Evolutionary conservation across 1,139 yeast genomes (phyloP).

Genomic region (Diutina ranongensis): DNA sequence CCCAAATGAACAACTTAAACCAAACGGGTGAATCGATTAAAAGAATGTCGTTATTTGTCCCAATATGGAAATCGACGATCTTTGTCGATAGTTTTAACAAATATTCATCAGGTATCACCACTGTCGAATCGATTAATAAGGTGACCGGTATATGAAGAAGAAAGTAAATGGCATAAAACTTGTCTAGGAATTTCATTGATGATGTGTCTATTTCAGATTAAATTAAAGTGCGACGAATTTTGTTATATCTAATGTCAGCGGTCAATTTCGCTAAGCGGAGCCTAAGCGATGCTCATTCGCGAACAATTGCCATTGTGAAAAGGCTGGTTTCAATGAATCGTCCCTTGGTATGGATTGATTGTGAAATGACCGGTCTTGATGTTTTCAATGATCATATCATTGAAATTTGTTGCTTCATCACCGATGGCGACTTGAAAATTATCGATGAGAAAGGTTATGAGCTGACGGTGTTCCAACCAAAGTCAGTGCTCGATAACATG

Average conservation of each 20-base stretch:
- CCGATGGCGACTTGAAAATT: slow-evolving; percentile 67
- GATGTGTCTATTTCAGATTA: too few relatives aligned
- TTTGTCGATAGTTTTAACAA: slow-evolving; percentile 35
- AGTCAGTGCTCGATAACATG: slow-evolving; percentile 59
- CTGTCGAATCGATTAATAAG: slow-evolving; percentile 58
- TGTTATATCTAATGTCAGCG: too few relatives aligned
- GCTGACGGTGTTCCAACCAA: slow-evolving; percentile 64
- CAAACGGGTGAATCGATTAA: slow-evolving; percentile 46
- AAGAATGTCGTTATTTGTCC: slow-evolving; percentile 58
- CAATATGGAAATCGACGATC: slow-evolving; percentile 47
- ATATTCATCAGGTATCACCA: slow-evolving; percentile 47
- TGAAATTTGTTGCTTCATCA: slow-evolving; percentile 83
- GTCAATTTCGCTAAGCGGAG: background rate
- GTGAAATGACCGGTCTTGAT: slow-evolving; percentile 86
- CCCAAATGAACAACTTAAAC: slow-evolving; percentile 57
- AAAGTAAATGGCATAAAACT: slow-evolving; percentile 21
- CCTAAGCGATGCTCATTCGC: background rate
- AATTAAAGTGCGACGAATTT: too few relatives aligned
- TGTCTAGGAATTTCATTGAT: slow-evolving; percentile 9
- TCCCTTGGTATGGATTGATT: slow-evolving; percentile 76
- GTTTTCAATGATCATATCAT: slow-evolving; percentile 62
- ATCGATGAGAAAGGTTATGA: slow-evolving; percentile 67
- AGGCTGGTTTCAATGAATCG: slow-evolving; percentile 6
- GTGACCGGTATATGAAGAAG: slow-evolving; percentile 66
- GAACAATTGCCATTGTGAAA: background rate